Conservation (phyloP, 2,329 filamentous ascomycete genomes). For the Lithohypha guttulata region DNA sequence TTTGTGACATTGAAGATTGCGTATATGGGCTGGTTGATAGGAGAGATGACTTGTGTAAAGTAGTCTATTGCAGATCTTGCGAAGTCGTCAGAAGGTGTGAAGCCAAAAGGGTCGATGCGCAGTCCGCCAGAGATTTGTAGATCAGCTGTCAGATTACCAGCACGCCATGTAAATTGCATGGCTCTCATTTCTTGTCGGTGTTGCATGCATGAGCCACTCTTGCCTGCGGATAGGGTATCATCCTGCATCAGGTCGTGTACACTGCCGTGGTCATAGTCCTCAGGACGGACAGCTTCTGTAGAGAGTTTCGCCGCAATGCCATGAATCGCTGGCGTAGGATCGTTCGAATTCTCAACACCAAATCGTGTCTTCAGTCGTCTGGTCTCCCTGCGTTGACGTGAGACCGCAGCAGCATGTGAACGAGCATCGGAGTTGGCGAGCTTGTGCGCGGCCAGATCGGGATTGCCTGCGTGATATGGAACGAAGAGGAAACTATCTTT, state of each 20-base stretch:
- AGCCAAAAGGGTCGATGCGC: slow-evolving; percentile 5
- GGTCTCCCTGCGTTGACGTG: slow-evolving; percentile 7
- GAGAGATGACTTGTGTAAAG: slow-evolving; percentile 6
- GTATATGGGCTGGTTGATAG: slow-evolving; percentile 5
- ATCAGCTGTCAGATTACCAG: background rate
- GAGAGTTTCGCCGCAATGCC: no score
- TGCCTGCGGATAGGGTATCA: no score
- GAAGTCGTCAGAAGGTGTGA: background rate
- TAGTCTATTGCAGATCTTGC: slow-evolving; percentile 2
- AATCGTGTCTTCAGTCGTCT: background rate
- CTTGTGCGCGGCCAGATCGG: slow-evolving; percentile 2
- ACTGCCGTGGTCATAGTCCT: no score
- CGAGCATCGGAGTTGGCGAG: slow-evolving; percentile 6
- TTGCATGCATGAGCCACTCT: no score
- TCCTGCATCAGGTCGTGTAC: no score
- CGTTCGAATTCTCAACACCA: background rate
- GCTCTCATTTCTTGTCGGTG: slow-evolving; percentile 8
- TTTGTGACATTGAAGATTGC: slow-evolving; percentile 10
- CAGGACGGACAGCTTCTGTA: no score
- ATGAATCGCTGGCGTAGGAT: no score
- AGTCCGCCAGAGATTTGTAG: slow-evolving; percentile 1
- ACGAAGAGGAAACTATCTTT: slow-evolving; percentile 7
- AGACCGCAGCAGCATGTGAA: slow-evolving; percentile 8
- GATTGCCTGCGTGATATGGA: slow-evolving; percentile 4
- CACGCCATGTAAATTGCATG: slow-evolving; percentile 9